Conservation (phyloP, 163 green algal species). For the Scenedesmus sp. region DNA sequence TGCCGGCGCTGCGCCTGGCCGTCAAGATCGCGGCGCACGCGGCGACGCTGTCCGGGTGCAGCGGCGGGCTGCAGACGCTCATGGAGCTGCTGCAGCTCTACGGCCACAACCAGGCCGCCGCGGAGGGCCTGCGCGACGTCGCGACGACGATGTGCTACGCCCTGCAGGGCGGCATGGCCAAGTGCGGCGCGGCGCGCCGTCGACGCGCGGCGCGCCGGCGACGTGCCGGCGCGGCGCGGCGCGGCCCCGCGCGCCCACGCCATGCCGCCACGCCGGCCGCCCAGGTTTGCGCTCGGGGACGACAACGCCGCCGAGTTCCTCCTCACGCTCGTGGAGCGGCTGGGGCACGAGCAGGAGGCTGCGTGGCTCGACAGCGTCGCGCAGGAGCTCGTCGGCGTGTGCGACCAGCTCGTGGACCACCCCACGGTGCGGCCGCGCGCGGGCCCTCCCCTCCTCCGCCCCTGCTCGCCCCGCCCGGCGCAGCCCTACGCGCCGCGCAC, state of each 20-base stretch:
- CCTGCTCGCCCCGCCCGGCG: too few species aligned
- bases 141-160: constrained; percentile 10
- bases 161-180: constrained; percentile 18
- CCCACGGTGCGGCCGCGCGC: constrained; percentile 13
- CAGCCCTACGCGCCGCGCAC: background rate
- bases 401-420: background rate
- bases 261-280: too few species aligned
- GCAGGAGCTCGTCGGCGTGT: constrained; percentile 41
- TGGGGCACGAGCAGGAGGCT: constrained; percentile 43
- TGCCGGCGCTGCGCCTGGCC: constrained; percentile 11
- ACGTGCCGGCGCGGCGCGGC: too few species aligned
- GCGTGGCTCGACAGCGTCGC: constrained; percentile 41
- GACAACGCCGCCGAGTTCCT: constrained; percentile 8
- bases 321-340: constrained; percentile 27
- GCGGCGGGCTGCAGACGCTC: constrained; percentile 24
- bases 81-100: constrained; percentile 46
- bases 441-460: too few species aligned
- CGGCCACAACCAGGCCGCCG: constrained; percentile 35
- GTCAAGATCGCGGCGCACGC: constrained; percentile 23
- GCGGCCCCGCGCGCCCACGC: too few species aligned
- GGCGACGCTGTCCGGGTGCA: background rate
- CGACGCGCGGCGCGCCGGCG: too few species aligned
- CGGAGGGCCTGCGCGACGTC: constrained; percentile 31
- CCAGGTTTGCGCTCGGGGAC: constrained; percentile 22
- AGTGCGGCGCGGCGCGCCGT: too few species aligned